Evolutionary conservation across 164 flowering plant genomes (phyloP).

Genomic region (Chimonanthus salicifolius): DNA sequence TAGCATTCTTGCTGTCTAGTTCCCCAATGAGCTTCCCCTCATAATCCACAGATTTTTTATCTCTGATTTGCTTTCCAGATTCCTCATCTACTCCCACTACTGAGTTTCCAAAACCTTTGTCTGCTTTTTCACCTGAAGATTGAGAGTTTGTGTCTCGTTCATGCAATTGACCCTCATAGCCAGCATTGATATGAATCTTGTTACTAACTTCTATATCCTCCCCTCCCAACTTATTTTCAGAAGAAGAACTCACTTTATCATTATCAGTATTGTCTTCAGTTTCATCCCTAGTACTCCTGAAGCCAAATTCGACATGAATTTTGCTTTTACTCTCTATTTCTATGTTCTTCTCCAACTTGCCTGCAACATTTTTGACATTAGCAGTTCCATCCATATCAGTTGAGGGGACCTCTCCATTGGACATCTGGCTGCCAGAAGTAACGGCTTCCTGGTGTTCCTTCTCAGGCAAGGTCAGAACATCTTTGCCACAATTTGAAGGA

Average conservation of each 20-base stretch:
- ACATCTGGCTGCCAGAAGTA: neutral
- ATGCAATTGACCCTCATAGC: too few relatives aligned
- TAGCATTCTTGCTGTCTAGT: slow-evolving; percentile 13
- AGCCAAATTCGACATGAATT: neutral
- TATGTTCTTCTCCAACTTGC: neutral
- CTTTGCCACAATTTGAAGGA: slow-evolving; percentile 29
- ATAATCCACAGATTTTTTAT: slow-evolving; percentile 3
- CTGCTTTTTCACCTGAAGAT: slow-evolving; percentile 3
- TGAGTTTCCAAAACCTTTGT: neutral
- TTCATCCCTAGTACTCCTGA: neutral
- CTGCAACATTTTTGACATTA: neutral
- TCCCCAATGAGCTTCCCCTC: slow-evolving; percentile 4
- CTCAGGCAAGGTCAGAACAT: slow-evolving; percentile 17
- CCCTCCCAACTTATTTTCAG: neutral
- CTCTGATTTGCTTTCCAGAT: slow-evolving; percentile 9
- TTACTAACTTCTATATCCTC: slow-evolving; percentile 2
- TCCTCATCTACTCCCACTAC: slow-evolving; percentile 4
- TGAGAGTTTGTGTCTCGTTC: too few relatives aligned
- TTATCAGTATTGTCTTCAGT: neutral
- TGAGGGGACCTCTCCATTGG: neutral
- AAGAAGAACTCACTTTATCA: neutral
- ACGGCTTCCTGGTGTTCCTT: neutral
- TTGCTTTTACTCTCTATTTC: neutral
- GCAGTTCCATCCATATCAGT: neutral
- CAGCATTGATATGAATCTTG: slow-evolving; percentile 2